Evolutionary conservation across 177 flowering plant species (phyloP), one percentile per base, ranked within the genome.

Genomic region (Vitis hybrid): DNA sequence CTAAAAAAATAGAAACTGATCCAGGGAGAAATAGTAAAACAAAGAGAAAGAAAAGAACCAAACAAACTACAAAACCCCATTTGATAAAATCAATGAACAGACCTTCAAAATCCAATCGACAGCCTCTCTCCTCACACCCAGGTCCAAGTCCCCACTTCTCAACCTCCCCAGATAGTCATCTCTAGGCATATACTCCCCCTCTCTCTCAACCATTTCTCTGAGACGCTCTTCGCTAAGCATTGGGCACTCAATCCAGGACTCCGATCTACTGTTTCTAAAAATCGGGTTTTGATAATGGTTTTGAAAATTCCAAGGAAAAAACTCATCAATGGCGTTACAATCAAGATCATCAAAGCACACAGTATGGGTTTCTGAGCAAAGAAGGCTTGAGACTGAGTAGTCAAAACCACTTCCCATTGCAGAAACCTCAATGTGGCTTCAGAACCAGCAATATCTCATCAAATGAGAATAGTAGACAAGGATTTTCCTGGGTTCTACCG

Each of bases 81-180:
- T 49, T 63, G 62, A 64, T 11, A 20, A 17, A 44, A 56, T 54
- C 12, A 51, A 52, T 14, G 47, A 62, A 62, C 81, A 38, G 52
- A 88, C 92, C 92, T 86, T 88, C 50, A 53, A 69, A 79, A 88
- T 83, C 92, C 88, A 86, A 77, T 85, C 88, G 75, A 85, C 65
- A 71, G 87, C 87, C 53, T 78, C 74, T 52, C 64, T 80, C 67
- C 92, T 81, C 44, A 68, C 72, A 71, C 76, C 58, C 81, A 81
- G 61, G 60, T 82, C 84, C 81, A 88, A 75, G 33, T 77, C 82
- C 67, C 88, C 88, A 78, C 50, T 54, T 18, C 76, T 70, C 67
- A 85, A 51, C 51, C 86, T 85, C 58, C 18, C 38, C 54, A 77
- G 76, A 70, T 85, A 84, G 74, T 81, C 84, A 56, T 52, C 68